These are phyloP conservation scores for Phytophthora aleatoria DNA, from an alignment of 352 stramenopile genomes.

Conservation along the genomic window DNA sequence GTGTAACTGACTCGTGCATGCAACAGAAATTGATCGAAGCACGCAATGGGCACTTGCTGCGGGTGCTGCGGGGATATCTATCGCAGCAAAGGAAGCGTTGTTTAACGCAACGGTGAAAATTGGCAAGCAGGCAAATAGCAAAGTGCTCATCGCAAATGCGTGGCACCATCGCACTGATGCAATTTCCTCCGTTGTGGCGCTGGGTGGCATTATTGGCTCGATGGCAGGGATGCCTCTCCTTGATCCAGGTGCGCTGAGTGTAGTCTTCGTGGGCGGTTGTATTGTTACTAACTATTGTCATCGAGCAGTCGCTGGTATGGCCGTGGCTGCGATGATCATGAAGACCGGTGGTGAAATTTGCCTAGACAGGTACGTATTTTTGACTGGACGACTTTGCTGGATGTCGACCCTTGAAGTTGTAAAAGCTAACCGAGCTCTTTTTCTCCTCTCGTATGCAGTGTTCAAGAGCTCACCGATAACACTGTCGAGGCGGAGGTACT, in stretches of 20 bases:
- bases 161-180: conserved; percentile 95
- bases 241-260: conserved; percentile 55
- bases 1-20: neutral
- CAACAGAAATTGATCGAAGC: conserved; percentile 51
- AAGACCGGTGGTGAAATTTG: conserved; percentile 87
- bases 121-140: conserved; percentile 92
- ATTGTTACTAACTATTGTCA: neutral
- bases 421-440: neutral
- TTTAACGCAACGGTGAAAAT: conserved; percentile 94
- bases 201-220: conserved; percentile 77
- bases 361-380: conserved; percentile 60
- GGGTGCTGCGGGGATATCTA: conserved; percentile 87
- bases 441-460: conserved; percentile 33
- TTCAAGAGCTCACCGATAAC: conserved; percentile 86
- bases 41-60: conserved; percentile 77
- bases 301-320: conserved; percentile 69
- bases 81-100: conserved; percentile 94
- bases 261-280: neutral
- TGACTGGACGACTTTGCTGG: neutral
- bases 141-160: conserved; percentile 97
- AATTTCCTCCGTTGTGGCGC: conserved; percentile 88
- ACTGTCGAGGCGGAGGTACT: conserved; percentile 82
- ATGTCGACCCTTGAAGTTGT: too few relatives aligned
- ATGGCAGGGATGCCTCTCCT: conserved; percentile 74
- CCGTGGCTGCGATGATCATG: conserved; percentile 89